These are phyloP conservation scores for Colletotrichum trifolii DNA, from an alignment of 2,329 filamentous ascomycete genomes.

Conservation along the genomic window DNA sequence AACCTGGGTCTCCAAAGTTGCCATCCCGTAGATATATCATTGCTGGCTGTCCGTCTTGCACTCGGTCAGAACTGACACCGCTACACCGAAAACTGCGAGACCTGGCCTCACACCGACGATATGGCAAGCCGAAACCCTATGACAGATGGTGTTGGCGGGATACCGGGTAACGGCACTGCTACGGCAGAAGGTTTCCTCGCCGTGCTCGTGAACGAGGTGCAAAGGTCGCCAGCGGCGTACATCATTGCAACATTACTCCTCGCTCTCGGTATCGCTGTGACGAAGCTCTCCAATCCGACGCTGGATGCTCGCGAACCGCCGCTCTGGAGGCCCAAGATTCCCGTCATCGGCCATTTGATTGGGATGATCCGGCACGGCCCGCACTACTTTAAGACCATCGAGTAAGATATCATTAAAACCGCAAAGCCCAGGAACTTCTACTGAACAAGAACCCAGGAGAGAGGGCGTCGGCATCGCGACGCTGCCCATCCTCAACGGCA, in stretches of 20 bases:
- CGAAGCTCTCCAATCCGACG: constrained; percentile 8
- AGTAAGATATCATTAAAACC: constrained; percentile 43
- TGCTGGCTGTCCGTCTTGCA: too few relatives aligned
- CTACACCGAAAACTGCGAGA: neutral
- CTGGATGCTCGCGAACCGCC: constrained; percentile 55
- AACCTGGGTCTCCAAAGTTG: neutral
- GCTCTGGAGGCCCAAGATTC: constrained; percentile 52
- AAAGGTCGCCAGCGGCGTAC: constrained; percentile 10
- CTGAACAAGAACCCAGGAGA: neutral
- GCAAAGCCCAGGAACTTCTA: neutral
- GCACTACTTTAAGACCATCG: constrained; percentile 50
- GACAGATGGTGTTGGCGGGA: neutral
- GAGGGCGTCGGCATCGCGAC: constrained; percentile 53
- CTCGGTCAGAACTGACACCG: neutral
- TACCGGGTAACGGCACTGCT: constrained; percentile 14
- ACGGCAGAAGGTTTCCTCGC: constrained; percentile 14
- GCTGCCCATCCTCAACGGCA: constrained; percentile 54
- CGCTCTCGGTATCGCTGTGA: constrained; percentile 1
- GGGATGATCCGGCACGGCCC: constrained; percentile 51
- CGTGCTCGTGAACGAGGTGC: neutral
- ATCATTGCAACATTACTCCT: neutral
- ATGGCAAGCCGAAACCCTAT: constrained; percentile 3
- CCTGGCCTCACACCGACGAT: neutral
- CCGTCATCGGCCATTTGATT: constrained; percentile 59
- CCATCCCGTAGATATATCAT: too few relatives aligned